phyloP scores from a whole-genome alignment of 208 protist genomes.

The Trypanosoma scelopori region DNA sequence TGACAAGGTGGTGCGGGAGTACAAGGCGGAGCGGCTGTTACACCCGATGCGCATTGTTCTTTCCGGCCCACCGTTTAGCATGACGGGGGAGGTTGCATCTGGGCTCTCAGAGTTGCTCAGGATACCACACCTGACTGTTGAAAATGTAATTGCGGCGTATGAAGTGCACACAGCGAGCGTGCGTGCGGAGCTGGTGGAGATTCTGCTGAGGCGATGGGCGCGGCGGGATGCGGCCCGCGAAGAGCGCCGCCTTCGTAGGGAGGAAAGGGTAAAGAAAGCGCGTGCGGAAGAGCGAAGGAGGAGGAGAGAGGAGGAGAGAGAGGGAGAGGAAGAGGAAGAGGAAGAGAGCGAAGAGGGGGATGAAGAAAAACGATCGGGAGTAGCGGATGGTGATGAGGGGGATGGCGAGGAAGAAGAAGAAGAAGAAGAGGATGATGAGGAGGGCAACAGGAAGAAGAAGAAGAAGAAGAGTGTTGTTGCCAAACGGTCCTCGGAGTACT shows the following conservation, averaged over 20 bases:
- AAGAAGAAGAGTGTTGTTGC: not conserved
- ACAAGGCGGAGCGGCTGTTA: conserved; percentile 51
- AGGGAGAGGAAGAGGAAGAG: conserved; percentile 30
- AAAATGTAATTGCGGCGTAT: conserved; percentile 49
- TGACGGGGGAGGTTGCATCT: conserved; percentile 48
- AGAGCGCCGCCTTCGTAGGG: conserved; percentile 18
- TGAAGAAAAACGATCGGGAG: conserved; percentile 25
- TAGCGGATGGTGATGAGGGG: conserved; percentile 10
- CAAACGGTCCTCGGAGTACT: not conserved
- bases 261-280: conserved; percentile 12
- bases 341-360: conserved; percentile 34
- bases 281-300: conserved; percentile 9
- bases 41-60: conserved; percentile 71
- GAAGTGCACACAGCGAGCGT: conserved; percentile 47
- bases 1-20: conserved; percentile 74
- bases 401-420: not conserved
- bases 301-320: conserved; percentile 20
- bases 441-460: not conserved
- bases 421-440: conserved; percentile 11
- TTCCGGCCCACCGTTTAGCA: conserved; percentile 82
- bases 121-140: conserved; percentile 52
- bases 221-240: conserved; percentile 42
- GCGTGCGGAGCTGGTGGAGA: conserved; percentile 44
- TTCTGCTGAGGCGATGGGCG: conserved; percentile 57
- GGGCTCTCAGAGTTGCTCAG: conserved; percentile 56